Evolutionary conservation across 2,329 filamentous ascomycete genomes (phyloP).

Genomic region (Hypoxylon sp.): DNA sequence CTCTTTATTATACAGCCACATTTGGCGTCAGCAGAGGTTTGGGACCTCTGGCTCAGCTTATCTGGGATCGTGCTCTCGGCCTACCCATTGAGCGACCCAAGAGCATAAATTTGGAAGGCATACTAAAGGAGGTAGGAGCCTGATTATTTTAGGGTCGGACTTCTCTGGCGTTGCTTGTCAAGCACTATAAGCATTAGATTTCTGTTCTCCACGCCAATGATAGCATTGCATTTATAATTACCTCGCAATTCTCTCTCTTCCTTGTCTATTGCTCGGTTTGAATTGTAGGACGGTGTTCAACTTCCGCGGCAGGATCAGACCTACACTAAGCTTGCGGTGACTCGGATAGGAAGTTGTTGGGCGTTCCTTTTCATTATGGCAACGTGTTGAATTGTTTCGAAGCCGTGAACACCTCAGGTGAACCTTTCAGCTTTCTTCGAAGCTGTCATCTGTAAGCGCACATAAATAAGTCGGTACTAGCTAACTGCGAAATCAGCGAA

Average conservation of each 20-base stretch:
- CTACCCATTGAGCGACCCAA: slow-evolving; percentile 98
- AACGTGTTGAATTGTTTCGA: not conserved
- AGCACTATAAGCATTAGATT: slow-evolving; percentile 44
- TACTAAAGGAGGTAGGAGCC: slow-evolving; percentile 76
- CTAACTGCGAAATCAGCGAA: not conserved
- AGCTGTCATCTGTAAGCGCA: not conserved
- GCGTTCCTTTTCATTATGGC: not conserved
- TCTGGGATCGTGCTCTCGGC: slow-evolving; percentile 95
- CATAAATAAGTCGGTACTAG: not conserved
- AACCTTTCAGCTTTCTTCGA: not conserved
- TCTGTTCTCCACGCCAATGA: slow-evolving; percentile 17
- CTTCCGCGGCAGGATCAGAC: not conserved
- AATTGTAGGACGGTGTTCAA: slow-evolving; percentile 1
- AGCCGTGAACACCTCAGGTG: not conserved
- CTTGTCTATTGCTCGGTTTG: not conserved
- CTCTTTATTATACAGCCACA: slow-evolving; percentile 89
- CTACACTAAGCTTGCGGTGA: not conserved
- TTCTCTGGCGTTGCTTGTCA: slow-evolving; percentile 33
- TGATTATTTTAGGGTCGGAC: slow-evolving; percentile 36
- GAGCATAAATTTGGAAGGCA: slow-evolving; percentile 92
- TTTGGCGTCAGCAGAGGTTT: slow-evolving; percentile 80
- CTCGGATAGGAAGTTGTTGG: not conserved
- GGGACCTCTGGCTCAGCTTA: slow-evolving; percentile 91
- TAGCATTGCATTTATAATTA: slow-evolving; percentile 17
- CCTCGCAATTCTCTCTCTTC: not conserved